Conservation (phyloP, 768 basidiomycete species). For the Coprinopsis cinerea region DNA sequence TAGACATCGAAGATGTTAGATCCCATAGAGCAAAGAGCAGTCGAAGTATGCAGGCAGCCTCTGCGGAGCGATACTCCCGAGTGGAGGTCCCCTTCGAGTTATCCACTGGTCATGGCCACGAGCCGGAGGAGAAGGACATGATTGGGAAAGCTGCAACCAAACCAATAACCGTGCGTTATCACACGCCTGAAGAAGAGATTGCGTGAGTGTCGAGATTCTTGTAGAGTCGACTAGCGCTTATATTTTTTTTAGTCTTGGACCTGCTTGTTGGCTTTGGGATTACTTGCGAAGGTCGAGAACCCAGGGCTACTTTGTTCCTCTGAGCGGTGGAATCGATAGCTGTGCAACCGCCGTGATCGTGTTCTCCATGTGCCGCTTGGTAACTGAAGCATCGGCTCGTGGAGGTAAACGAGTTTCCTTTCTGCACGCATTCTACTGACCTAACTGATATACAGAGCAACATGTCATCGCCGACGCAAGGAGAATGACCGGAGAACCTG, state of each 20-base stretch:
- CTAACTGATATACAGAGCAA: conserved; percentile 39
- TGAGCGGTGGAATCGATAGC: conserved; percentile 96
- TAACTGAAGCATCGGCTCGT: conserved; percentile 66
- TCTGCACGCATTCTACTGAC: neutral
- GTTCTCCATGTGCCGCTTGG: conserved; percentile 92
- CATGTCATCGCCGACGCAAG: conserved; percentile 91
- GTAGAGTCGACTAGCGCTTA: neutral
- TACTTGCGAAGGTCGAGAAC: conserved; percentile 91
- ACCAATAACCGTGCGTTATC: conserved; percentile 57
- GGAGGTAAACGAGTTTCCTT: conserved; percentile 55
- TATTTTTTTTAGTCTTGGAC: conserved; percentile 62
- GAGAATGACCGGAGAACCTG: conserved; percentile 80
- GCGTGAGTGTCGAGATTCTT: conserved; percentile 64
- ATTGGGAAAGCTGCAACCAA: conserved; percentile 31
- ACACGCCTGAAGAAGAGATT: conserved; percentile 92
- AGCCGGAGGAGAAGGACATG: conserved; percentile 47
- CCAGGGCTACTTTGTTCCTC: conserved; percentile 91
- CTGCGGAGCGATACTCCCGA: conserved; percentile 68
- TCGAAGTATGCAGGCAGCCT: conserved; percentile 85
- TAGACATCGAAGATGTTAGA: conserved; percentile 96
- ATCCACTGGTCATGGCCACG: conserved; percentile 68
- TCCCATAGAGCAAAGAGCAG: conserved; percentile 81
- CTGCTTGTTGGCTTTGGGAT: conserved; percentile 99
- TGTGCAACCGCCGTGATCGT: conserved; percentile 96
- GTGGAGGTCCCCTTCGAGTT: conserved; percentile 79